Conservation (phyloP, 2,329 filamentous ascomycete species). For the Botryotinia narcissicola region DNA sequence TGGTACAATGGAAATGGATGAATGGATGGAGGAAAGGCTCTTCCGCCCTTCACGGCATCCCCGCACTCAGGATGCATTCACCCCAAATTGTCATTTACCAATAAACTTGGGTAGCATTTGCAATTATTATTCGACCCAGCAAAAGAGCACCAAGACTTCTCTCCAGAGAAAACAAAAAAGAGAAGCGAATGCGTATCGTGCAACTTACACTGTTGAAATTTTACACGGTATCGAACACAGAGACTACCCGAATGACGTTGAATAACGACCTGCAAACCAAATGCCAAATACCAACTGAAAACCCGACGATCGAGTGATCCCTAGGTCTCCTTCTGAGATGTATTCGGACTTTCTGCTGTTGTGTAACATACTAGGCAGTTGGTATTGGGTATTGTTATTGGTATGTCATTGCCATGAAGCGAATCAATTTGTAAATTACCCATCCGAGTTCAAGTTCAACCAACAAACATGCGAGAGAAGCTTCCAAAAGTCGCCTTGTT, state of each 20-base stretch:
- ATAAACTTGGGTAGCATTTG: background rate
- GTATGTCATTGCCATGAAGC: background rate
- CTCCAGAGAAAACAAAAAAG: background rate
- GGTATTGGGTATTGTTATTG: background rate
- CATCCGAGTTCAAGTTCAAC: background rate
- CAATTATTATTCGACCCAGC: background rate
- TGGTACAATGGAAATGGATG: background rate
- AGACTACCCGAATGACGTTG: background rate
- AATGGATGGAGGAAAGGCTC: background rate
- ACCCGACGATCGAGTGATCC: background rate
- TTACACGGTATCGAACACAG: background rate
- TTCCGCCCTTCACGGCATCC: background rate
- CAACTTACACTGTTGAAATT: background rate
- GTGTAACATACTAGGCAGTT: background rate
- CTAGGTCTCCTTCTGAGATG: background rate
- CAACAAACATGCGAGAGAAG: background rate
- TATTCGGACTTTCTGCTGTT: conserved; percentile 1
- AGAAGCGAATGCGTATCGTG: background rate
- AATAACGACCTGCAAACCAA: background rate
- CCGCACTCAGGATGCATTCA: background rate
- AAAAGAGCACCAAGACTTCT: background rate
- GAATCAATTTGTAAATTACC: background rate
- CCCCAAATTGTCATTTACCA: background rate
- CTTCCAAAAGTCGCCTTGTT: background rate
- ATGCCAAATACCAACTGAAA: background rate